Evolutionary conservation across 495 filamentous ascomycete species (phyloP).

Genomic region (Penicillium cosmopolitanum): DNA sequence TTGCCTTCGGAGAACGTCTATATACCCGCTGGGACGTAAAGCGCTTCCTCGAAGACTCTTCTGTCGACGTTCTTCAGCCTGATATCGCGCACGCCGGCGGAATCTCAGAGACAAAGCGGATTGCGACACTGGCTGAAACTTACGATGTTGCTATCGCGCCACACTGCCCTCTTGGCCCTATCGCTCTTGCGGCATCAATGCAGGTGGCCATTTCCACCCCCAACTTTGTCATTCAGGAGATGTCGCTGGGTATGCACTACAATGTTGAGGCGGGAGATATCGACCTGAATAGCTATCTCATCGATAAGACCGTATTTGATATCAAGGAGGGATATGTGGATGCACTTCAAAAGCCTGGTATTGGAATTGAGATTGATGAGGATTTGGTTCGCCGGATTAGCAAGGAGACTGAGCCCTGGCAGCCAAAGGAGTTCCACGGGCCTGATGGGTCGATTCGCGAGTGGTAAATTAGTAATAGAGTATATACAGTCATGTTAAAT

Average conservation of each 20-base stretch:
- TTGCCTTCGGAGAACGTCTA: slow-evolving; percentile 77
- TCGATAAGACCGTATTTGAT: slow-evolving; percentile 64
- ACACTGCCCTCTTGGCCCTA: slow-evolving; percentile 78
- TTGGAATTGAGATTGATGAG: slow-evolving; percentile 81
- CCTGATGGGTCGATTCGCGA: slow-evolving; percentile 74
- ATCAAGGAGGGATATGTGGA: slow-evolving; percentile 73
- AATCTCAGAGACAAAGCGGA: slow-evolving; percentile 72
- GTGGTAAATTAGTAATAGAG: slow-evolving; percentile 74
- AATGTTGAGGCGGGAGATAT: slow-evolving; percentile 64
- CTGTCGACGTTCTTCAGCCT: slow-evolving; percentile 77
- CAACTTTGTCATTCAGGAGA: slow-evolving; percentile 84
- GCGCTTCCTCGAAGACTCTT: slow-evolving; percentile 69
- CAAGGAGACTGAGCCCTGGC: slow-evolving; percentile 60
- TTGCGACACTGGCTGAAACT: slow-evolving; percentile 74
- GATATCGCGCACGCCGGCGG: slow-evolving; percentile 80
- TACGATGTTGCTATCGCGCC: slow-evolving; percentile 81
- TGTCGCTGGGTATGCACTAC: slow-evolving; percentile 82
- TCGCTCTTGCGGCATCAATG: slow-evolving; percentile 74
- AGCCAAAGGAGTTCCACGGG: slow-evolving; percentile 66
- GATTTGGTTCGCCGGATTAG: slow-evolving; percentile 59
- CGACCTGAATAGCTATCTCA: slow-evolving; percentile 71
- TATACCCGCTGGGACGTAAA: slow-evolving; percentile 78
- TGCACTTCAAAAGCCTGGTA: slow-evolving; percentile 60
- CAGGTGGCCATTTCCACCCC: slow-evolving; percentile 68
- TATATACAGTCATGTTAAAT: neutral